Percentiles rank a stretch among this genome's conserved stretches.
phyloP scores from a whole-genome alignment of 2,329 filamentous ascomycete genomes.

The Colletotrichum euphorbiae region DNA sequence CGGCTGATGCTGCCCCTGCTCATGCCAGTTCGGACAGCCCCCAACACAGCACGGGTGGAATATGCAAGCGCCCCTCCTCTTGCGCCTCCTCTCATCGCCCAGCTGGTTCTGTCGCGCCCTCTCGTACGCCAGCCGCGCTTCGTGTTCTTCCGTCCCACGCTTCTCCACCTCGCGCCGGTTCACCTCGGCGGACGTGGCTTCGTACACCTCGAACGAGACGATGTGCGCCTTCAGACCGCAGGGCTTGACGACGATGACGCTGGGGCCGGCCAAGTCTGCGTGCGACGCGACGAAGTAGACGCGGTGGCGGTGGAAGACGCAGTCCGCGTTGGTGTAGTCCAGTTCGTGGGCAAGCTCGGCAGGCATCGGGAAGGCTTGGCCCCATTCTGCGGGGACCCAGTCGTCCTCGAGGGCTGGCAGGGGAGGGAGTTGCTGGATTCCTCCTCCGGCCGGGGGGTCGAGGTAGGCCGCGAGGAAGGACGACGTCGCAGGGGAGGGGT shows the following conservation, averaged over 20 bases:
- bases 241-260: constrained; percentile 9
- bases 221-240: background rate
- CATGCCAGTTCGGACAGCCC: background rate
- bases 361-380: background rate
- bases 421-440: background rate
- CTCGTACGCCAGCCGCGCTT: background rate
- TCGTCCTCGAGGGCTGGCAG: background rate
- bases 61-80: background rate
- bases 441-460: background rate
- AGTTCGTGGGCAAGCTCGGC: background rate
- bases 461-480: constrained; percentile 4
- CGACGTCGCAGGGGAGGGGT: background rate
- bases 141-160: too few relatives aligned
- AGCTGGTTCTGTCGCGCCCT: background rate
- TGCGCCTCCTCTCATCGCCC: background rate
- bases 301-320: background rate
- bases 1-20: constrained; percentile 2
- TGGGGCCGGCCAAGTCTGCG: background rate
- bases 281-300: constrained; percentile 9
- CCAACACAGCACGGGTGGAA: constrained; percentile 5
- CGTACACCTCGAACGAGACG: background rate
- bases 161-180: background rate
- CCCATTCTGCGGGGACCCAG: constrained; percentile 5
- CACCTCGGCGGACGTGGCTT: background rate
- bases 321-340: background rate